Evolutionary conservation across 2,329 filamentous ascomycete species (phyloP).

Genomic region (Lojkania enalia): DNA sequence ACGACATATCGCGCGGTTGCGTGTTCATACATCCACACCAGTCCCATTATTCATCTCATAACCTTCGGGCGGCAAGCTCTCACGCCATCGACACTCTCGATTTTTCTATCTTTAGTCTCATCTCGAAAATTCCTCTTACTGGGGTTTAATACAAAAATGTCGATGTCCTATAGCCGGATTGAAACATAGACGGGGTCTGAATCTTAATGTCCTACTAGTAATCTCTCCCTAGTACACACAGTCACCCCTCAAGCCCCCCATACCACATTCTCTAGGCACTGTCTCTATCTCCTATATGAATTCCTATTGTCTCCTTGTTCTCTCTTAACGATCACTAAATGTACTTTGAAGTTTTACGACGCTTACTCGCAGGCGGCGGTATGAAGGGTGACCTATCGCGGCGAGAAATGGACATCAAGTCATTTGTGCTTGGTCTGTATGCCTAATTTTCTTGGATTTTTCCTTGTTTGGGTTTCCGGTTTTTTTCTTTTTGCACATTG

Average conservation of each 20-base stretch:
- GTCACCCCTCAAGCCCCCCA: not conserved
- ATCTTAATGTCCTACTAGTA: constrained; percentile 7
- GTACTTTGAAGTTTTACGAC: too few species aligned
- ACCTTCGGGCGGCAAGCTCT: not conserved
- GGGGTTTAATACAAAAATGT: constrained; percentile 5
- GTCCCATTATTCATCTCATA: not conserved
- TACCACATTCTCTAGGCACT: constrained; percentile 4
- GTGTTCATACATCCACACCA: constrained; percentile 1
- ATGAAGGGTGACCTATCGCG: too few species aligned
- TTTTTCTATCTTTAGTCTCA: not conserved
- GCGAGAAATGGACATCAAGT: too few species aligned
- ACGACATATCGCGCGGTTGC: too few species aligned
- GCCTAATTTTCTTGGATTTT: too few species aligned
- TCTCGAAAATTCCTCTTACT: not conserved
- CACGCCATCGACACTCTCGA: not conserved
- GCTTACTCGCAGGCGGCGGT: too few species aligned
- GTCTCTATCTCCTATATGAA: constrained; percentile 1
- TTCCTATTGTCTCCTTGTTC: constrained; percentile 1
- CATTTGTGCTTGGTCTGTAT: too few species aligned
- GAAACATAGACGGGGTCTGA: not conserved
- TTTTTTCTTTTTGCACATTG: too few species aligned
- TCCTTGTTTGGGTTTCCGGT: too few species aligned
- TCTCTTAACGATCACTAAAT: not conserved
- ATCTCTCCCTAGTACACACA: constrained; percentile 4
- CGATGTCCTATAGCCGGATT: constrained; percentile 3